phyloP scores from a whole-genome alignment of 805 yeast genomes.

The Candida insectorum region DNA sequence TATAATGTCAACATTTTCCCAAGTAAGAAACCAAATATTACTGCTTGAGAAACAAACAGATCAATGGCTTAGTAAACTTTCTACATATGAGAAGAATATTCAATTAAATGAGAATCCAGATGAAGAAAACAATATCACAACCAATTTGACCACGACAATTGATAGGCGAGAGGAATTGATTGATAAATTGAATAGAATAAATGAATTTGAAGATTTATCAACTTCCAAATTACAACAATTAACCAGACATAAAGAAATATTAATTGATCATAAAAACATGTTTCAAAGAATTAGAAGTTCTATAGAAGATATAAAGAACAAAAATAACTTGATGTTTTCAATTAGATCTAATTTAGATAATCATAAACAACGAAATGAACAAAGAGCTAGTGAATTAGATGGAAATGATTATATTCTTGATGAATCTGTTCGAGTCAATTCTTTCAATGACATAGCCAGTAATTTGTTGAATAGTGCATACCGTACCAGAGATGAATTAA shows the following conservation, averaged over 20 bases:
- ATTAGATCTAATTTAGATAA: conserved; percentile 79
- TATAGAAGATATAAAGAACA: conserved; percentile 71
- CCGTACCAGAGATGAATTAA: conserved; percentile 82
- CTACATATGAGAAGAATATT: conserved; percentile 27
- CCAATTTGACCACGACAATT: conserved; percentile 19
- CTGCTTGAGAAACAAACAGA: conserved; percentile 73
- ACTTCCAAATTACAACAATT: conserved; percentile 78
- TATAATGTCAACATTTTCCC: conserved; percentile 56
- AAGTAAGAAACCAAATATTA: conserved; percentile 65
- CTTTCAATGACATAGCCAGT: conserved; percentile 74
- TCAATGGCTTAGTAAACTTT: conserved; percentile 40
- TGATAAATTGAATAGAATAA: conserved; percentile 22
- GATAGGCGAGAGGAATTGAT: conserved; percentile 50
- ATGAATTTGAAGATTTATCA: conserved; percentile 37
- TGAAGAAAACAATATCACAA: conserved; percentile 14
- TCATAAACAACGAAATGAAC: conserved; percentile 43
- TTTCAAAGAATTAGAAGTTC: conserved; percentile 55
- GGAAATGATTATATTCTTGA: conserved; percentile 75
- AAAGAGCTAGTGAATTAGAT: conserved; percentile 12
- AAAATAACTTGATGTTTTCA: conserved; percentile 67
- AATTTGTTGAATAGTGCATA: conserved; percentile 78
- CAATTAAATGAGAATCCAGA: conserved; percentile 21
- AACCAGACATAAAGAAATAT: conserved; percentile 73
- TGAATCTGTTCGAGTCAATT: conserved; percentile 71
- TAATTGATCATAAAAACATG: conserved; percentile 66